Evolutionary conservation across 202 grass and related monocot species (phyloP), one percentile per base, ranked within the genome.

Genomic region (Digitaria exilis): DNA sequence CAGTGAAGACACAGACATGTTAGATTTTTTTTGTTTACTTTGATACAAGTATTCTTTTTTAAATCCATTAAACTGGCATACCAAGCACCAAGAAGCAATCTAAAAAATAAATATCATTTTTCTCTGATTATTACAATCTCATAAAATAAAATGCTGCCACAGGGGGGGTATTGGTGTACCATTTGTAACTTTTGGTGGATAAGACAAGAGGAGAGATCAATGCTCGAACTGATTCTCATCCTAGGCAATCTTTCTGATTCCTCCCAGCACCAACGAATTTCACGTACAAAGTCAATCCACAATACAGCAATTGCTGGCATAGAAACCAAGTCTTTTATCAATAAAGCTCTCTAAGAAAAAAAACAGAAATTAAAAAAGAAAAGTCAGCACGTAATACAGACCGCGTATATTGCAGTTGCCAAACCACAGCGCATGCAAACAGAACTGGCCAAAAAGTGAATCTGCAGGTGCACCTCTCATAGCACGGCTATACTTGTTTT

Each of bases 241-340:
- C 91, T 93, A 4, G 96, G 96, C 35, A 98, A 95, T 55, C 69
- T 76, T 80, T 98, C 91, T 46, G 91, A 98, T 74, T 98, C 96
- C 54, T 95, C 92, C 96, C 96, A 98, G 81, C 82, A 95, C 96
- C 96, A 98, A 67, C 89, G 90, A 80, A 98, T 86, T 93, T 98
- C 96, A 24, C 96, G 90, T 28, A 93, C 93, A 92, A 98, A 98
- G 86, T 98, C 93, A 87, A 98, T 93, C 96, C 96, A 98, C 58
- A 98, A 75, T 45, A 90, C 82, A 71, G 91, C 87, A 86, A 98
- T 95, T 80, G 92, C 96, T 98, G 85, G 55, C 67, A 79, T 75
- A 65, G 83, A 50, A 91, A 82, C 80, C 4, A 42, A 22, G 30
- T 51, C 43, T 54, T 58, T 74, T 64, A 54, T 75, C 61, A 84